Conservation (phyloP, 176 grass and related monocot species). For the Pontederia paniculata region DNA sequence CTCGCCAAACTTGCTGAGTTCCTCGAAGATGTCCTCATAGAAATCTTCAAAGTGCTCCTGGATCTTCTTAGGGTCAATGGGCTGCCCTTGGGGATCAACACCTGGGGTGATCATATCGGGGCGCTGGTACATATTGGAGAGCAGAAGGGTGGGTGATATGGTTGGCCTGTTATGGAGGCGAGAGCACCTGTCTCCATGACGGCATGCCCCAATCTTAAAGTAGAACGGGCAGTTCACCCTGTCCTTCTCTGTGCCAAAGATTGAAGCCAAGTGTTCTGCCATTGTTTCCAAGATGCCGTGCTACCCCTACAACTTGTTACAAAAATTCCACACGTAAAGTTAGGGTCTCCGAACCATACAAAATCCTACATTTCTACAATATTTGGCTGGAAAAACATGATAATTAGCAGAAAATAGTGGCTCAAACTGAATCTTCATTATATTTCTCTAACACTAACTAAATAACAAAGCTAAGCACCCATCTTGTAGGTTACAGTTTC, state of each 20-base stretch:
- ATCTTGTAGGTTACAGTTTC: too few species aligned
- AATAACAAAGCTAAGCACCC: too few species aligned
- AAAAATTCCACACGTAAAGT: too few species aligned
- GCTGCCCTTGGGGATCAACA: constrained; percentile 54
- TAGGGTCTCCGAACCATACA: too few species aligned
- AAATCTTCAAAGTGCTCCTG: constrained; percentile 93
- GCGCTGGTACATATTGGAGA: constrained; percentile 72
- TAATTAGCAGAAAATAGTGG: too few species aligned
- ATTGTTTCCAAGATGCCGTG: constrained; percentile 9
- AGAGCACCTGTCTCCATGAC: constrained; percentile 60
- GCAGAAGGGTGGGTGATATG: constrained; percentile 54
- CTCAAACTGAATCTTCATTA: too few species aligned
- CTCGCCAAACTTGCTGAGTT: constrained; percentile 79
- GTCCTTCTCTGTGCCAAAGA: constrained; percentile 79
- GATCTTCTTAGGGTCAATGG: constrained; percentile 51
- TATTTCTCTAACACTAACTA: too few species aligned
- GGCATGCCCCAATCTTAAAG: constrained; percentile 73
- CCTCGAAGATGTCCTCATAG: constrained; percentile 86
- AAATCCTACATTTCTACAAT: too few species aligned
- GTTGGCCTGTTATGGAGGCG: constrained; percentile 67
- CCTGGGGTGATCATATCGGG: constrained; percentile 72
- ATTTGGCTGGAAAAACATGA: too few species aligned
- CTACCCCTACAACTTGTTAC: not conserved
- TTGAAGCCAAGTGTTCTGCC: constrained; percentile 68
- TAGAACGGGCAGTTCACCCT: constrained; percentile 82